phyloP scores from a whole-genome alignment of 768 basidiomycete genomes.

The Chiua virens region DNA sequence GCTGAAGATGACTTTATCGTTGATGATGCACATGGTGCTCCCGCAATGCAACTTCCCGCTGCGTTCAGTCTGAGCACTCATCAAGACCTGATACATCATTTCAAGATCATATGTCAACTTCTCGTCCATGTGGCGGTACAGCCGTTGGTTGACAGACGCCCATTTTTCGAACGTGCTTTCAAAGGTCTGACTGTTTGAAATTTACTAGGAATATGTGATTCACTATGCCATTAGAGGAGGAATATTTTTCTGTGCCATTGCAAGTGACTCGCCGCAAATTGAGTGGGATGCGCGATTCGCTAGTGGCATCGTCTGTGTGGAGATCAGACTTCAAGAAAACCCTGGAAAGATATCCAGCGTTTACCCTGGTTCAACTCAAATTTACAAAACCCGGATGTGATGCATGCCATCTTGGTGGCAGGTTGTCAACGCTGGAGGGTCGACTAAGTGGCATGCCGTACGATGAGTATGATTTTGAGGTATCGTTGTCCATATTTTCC shows the following conservation, averaged over 20 bases:
- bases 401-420: conserved; percentile 76
- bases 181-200: conserved; percentile 39
- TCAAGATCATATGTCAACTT: conserved; percentile 86
- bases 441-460: conserved; percentile 69
- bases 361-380: conserved; percentile 52
- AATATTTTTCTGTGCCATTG: conserved; percentile 76
- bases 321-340: conserved; percentile 61
- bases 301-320: conserved; percentile 88
- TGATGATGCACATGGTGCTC: conserved; percentile 51
- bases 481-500: conserved; percentile 19
- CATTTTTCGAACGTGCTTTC: conserved; percentile 54
- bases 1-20: conserved; percentile 51
- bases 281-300: conserved; percentile 64
- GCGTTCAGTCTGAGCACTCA: conserved; percentile 81
- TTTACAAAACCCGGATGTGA: conserved; percentile 69
- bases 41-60: conserved; percentile 54
- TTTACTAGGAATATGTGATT: neutral
- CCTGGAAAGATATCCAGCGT: conserved; percentile 66
- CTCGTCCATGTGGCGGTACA: conserved; percentile 80
- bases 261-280: conserved; percentile 68
- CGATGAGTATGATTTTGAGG: conserved; percentile 67
- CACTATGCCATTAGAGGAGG: conserved; percentile 41
- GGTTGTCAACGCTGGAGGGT: conserved; percentile 63
- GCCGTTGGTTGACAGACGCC: conserved; percentile 46
- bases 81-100: conserved; percentile 74